A percentile compares a stretch with the other conserved stretches of the same genome.
Evolutionary conservation across 129 eudicot genomes (phyloP).

Genomic region (Tagetes erecta): DNA sequence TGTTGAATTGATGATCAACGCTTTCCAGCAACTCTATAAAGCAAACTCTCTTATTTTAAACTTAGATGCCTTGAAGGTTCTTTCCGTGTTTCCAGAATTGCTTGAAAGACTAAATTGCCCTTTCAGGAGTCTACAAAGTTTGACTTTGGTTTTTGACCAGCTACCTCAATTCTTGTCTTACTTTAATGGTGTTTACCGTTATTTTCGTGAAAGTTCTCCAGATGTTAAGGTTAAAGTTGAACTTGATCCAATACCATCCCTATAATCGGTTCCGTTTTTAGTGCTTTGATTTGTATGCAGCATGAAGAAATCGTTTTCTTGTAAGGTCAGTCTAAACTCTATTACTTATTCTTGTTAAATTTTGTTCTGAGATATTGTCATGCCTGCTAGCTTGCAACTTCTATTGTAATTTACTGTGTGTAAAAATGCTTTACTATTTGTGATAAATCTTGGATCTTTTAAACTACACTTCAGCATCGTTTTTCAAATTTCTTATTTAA

Average conservation of each 20-base stretch:
- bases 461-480: too few species aligned
- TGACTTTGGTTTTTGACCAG: conserved; percentile 8
- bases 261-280: background rate
- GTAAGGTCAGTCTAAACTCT: conserved; percentile 17
- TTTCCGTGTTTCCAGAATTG: conserved; percentile 7
- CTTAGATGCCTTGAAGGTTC: background rate
- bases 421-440: too few species aligned
- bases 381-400: too few species aligned
- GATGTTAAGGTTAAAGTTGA: background rate
- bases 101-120: background rate
- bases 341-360: too few species aligned
- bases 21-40: conserved; percentile 14
- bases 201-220: conserved; percentile 11
- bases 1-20: conserved; percentile 20
- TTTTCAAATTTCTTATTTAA: too few species aligned
- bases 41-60: conserved; percentile 15
- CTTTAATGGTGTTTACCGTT: background rate
- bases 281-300: conserved; percentile 14
- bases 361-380: too few species aligned
- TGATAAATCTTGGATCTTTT: too few species aligned
- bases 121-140: conserved; percentile 18
- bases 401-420: too few species aligned
- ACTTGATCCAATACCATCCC: background rate
- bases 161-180: background rate
- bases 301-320: background rate